Evolutionary conservation across 2,329 filamentous ascomycete species (phyloP), one percentile per base, ranked within the genome.

Genomic region (Aspergillus ruber): DNA sequence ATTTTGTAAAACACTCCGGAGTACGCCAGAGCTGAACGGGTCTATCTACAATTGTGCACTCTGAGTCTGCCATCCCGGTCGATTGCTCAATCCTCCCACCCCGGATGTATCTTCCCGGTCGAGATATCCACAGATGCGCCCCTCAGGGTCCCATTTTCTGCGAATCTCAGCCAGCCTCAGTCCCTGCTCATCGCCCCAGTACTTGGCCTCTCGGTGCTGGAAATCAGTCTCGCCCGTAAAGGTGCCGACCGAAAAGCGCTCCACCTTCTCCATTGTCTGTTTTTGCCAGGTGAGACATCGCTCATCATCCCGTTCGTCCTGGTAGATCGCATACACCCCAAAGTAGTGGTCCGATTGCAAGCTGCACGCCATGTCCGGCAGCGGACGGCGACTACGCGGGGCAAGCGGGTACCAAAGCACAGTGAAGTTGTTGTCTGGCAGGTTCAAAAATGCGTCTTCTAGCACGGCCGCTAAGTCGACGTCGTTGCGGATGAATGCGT

Each of bases 341-440:
- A 81, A 74, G 58, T 81, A 81, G 57, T 81, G 77, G 53, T 81
- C 78, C 0, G 69, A 71, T 46, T 79, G 76, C 72, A 80, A 72
- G 23, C 70, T 75, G 12, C 79, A 61, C 3, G 78, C 78, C 78
- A 81, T 81, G 48, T 76, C 73, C 1, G 69, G 66, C 32, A 74
- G 60, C 25, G 50, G 40, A 3, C 69, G 60, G 21, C 67, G 61
- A 36, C 72, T 76, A 23, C 68, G 69, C 0, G 78, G 78, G 25
- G 64, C 66, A 76, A 80, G 79, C 8, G 71, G 57, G 54, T 70
- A 78, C 69, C 75, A 81, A 9, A 80, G 60, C 1, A 74, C 61
- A 42, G 73, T 75, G 1, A 71, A 64, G 55, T 76, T 73, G 18
- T 58, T 59, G 6, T 65, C 63, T 0, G 77, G 77, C 23, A 80